phyloP scores from a whole-genome alignment of 192 early-diverging fungal genomes.

The Linnemannia zychae region DNA sequence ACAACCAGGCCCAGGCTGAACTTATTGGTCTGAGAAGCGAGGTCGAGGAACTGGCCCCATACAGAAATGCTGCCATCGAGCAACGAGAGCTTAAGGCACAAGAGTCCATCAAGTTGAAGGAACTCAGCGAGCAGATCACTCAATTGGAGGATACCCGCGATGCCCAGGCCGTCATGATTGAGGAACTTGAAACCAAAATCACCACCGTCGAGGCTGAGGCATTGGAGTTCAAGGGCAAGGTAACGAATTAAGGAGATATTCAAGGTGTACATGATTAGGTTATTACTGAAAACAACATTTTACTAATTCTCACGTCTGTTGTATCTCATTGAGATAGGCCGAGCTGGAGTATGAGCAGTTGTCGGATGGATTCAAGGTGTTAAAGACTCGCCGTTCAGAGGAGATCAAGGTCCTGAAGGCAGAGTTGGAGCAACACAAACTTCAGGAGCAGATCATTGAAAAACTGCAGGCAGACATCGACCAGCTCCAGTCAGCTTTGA shows the following conservation, averaged over 20 bases:
- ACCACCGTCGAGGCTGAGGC: constrained; percentile 52
- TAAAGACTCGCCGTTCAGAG: constrained; percentile 49
- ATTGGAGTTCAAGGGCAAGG: constrained; percentile 57
- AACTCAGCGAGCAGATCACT: constrained; percentile 40
- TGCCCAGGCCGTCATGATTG: constrained; percentile 44
- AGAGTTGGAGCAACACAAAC: constrained; percentile 52
- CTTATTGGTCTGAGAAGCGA: constrained; percentile 24
- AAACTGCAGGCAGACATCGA: constrained; percentile 52
- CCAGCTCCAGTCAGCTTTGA: constrained; percentile 32
- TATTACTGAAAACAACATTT: too few species aligned
- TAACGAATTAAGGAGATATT: constrained; percentile 2
- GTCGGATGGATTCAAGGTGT: constrained; percentile 51
- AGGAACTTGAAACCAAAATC: constrained; percentile 52
- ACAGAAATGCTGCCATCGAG: constrained; percentile 30
- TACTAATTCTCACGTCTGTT: background rate
- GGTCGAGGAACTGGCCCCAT: constrained; percentile 41
- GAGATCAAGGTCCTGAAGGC: constrained; percentile 49
- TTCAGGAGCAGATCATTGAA: constrained; percentile 56
- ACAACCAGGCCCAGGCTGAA: constrained; percentile 22
- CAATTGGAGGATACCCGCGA: constrained; percentile 51
- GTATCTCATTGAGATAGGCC: constrained; percentile 13
- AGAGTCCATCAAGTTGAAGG: constrained; percentile 42
- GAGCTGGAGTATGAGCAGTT: constrained; percentile 46
- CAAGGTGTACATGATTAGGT: too few species aligned
- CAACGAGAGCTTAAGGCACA: constrained; percentile 38